phyloP scores from a whole-genome alignment of 495 filamentous ascomycete genomes.

The Podospora appendiculata region DNA sequence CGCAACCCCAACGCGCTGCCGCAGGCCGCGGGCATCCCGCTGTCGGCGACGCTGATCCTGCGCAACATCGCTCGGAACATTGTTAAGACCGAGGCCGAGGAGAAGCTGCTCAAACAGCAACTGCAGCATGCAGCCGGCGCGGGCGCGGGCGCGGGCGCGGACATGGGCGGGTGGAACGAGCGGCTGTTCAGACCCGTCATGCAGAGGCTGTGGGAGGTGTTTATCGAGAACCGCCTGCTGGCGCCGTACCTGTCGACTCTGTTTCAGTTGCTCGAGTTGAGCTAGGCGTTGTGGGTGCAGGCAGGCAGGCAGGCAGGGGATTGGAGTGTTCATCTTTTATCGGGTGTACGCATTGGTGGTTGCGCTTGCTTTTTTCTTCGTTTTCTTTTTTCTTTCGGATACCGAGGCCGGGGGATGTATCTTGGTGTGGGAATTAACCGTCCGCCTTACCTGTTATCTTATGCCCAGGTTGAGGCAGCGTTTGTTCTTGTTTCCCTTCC shows the following conservation, averaged over 20 bases:
- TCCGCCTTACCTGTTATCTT: too few species aligned
- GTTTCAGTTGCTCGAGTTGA: slow-evolving; percentile 17
- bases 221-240: slow-evolving; percentile 45
- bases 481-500: too few species aligned
- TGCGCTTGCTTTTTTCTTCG: too few species aligned
- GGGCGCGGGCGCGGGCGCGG: slow-evolving; percentile 22
- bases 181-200: slow-evolving; percentile 43
- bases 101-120: slow-evolving; percentile 41
- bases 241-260: slow-evolving; percentile 21
- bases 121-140: slow-evolving; percentile 21
- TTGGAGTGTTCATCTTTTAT: too few species aligned
- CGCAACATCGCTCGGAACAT: slow-evolving; percentile 81
- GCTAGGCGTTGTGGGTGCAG: background rate
- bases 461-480: too few species aligned
- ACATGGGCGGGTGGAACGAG: slow-evolving; percentile 38
- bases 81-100: slow-evolving; percentile 48
- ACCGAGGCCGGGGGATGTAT: too few species aligned
- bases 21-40: slow-evolving; percentile 75
- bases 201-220: slow-evolving; percentile 41
- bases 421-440: too few species aligned
- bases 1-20: slow-evolving; percentile 42
- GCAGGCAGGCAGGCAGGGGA: too few species aligned
- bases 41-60: slow-evolving; percentile 76
- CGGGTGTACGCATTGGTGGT: too few species aligned
- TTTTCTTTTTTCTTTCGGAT: too few species aligned